These are phyloP conservation scores for Nakazawaea populi DNA, from an alignment of 805 yeast genomes.

Conservation along the genomic window DNA sequence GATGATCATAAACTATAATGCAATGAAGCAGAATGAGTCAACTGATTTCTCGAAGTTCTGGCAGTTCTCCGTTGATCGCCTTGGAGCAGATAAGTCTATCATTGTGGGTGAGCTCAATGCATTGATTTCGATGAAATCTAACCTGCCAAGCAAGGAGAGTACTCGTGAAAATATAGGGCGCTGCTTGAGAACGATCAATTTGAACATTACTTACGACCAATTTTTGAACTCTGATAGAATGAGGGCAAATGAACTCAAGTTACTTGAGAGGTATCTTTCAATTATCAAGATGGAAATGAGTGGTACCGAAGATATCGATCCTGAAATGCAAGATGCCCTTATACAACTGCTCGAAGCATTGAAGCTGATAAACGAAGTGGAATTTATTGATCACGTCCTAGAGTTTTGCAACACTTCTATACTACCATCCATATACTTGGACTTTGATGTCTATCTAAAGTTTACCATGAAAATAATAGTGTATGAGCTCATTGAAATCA, in stretches of 20 bases:
- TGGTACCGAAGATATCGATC: constrained; percentile 28
- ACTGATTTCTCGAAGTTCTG: constrained; percentile 1
- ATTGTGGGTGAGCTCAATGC: background rate
- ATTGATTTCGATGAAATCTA: background rate
- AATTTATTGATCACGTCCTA: constrained; percentile 19
- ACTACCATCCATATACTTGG: constrained; percentile 25
- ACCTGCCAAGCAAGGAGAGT: background rate
- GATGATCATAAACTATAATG: background rate
- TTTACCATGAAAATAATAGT: constrained; percentile 30
- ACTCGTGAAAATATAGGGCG: background rate
- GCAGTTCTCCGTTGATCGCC: background rate
- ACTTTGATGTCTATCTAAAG: constrained; percentile 28
- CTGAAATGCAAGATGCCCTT: background rate
- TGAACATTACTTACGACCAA: constrained; percentile 1
- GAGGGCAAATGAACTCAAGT: constrained; percentile 6
- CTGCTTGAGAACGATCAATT: background rate
- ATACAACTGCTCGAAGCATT: background rate
- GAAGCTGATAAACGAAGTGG: constrained; percentile 9
- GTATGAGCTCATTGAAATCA: constrained; percentile 29
- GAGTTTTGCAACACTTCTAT: constrained; percentile 21
- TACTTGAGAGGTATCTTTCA: constrained; percentile 4
- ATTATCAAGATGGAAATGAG: constrained; percentile 65
- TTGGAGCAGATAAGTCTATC: background rate
- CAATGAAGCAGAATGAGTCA: background rate
- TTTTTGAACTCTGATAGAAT: constrained; percentile 6